Evolutionary conservation across 164 flowering plant genomes (phyloP), one percentile per base, ranked within the genome.

Genomic region (Liquidambar formosana): DNA sequence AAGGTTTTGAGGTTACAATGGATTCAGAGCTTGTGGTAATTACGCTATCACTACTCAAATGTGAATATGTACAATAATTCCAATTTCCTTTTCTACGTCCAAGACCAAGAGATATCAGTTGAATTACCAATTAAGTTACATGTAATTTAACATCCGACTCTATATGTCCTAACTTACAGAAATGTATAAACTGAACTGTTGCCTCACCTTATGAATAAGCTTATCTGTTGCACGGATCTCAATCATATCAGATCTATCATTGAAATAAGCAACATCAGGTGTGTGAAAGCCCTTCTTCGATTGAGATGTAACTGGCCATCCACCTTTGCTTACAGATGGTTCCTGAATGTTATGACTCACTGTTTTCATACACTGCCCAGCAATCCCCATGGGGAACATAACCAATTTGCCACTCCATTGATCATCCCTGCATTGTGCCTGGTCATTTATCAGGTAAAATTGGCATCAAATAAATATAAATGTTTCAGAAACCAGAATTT

Each of bases 181-280:
- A n/a, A n/a, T n/a, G n/a, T n/a, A n/a, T n/a, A n/a, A 61, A 23
- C 14, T 41, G 12, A 60, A 57, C 10, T 45, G 56, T 57, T 43
- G 27, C 41, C 78, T 76, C 61, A 81, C 84, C 82, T 78, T 71
- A 23, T 49, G 61, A 64, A 81, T 77, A 69, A 81, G 79, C 75
- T 72, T 70, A 57, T 74, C 72, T 54, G 82, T 78, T 28, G 58
- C 67, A 45, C 73, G 74, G 61, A 81, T 74, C 66, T 70, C 67
- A 65, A 81, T 74, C 38, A 27, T 9, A 47, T 73, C 78, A 11
- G 59, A 63, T 57, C 59, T 69, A 61, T 51, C 65, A 64, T 45
- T 70, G 19, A 66, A 10, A 62, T 68, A 46, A 6, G 45, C 71
- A 61, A 47, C 57, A 52, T 59, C 51, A 14, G 57, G 47, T 45